Conservation (phyloP, 768 basidiomycete genomes). For the Kwoniella sp. region DNA sequence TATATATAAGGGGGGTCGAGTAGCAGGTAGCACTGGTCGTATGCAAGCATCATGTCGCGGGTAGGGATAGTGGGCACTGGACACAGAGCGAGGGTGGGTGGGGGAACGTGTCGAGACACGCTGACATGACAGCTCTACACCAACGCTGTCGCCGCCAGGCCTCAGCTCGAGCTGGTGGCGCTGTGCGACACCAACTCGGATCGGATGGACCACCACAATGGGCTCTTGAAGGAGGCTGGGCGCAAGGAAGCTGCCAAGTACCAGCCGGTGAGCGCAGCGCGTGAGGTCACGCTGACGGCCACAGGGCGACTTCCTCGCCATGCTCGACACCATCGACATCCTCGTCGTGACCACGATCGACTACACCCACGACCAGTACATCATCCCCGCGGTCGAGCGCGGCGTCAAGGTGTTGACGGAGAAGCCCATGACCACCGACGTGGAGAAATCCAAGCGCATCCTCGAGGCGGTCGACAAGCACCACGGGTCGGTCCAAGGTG, state of each 20-base stretch:
- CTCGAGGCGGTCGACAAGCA: slow-evolving; percentile 54
- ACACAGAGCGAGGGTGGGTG: slow-evolving; percentile 36
- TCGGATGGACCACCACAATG: slow-evolving; percentile 55
- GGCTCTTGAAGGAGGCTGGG: slow-evolving; percentile 52
- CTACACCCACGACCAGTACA: slow-evolving; percentile 55
- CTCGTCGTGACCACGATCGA: slow-evolving; percentile 57
- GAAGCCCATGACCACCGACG: slow-evolving; percentile 58
- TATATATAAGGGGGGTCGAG: too few relatives aligned
- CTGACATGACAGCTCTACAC: slow-evolving; percentile 56
- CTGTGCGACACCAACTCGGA: slow-evolving; percentile 56
- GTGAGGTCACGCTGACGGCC: slow-evolving; percentile 2
- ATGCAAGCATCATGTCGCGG: too few relatives aligned
- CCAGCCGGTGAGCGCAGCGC: slow-evolving; percentile 18
- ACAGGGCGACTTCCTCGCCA: slow-evolving; percentile 53
- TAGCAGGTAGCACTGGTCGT: too few relatives aligned
- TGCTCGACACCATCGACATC: slow-evolving; percentile 55
- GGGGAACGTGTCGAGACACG: neutral
- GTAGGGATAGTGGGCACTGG: slow-evolving; percentile 40
- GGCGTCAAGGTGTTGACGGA: slow-evolving; percentile 55
- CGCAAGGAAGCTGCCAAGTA: slow-evolving; percentile 41
- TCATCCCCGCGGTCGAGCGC: slow-evolving; percentile 50
- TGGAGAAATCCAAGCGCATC: slow-evolving; percentile 55
- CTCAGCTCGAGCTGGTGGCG: slow-evolving; percentile 53
- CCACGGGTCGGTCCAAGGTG: slow-evolving; percentile 45
- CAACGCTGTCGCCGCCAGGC: slow-evolving; percentile 54